Base-by-base conservation (phyloP, 495 filamentous ascomycete species). In the Achaetomiella virescens region DNA sequence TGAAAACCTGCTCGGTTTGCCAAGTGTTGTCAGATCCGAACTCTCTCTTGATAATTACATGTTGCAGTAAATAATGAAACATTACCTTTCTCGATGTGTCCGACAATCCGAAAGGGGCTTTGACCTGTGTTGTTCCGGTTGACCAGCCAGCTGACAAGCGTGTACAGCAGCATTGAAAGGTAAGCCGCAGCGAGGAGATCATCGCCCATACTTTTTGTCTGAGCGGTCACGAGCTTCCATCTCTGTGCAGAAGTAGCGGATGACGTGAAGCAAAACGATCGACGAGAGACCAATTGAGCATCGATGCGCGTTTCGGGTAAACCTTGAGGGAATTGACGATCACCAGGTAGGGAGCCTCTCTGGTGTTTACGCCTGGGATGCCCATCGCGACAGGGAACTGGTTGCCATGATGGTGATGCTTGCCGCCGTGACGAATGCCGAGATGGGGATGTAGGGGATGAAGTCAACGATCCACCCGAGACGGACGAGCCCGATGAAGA, bases 391-490 rank as follows among this genome's bases (percentile, higher is more conserved):
- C 55, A 20, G 70, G 69, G 37, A 71, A 55, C 52, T 72, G 15
- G 64, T 65, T 31, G 65, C 45, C 49, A 64, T 66, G 50, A 72
- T 72, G 17, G 66, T 72, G 52, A 72, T 48, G 50, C 24, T 43
- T 0, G 60, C 60, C 9, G 55, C 50, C 2, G 60, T 62, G 2
- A 59, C 33, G 29, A 62, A 62, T 0, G 60, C 60, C 17, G 60
- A 55, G 55, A 62, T 59, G 40, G 55, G 31, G n/a, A 62, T 53
- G 33, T 59, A 59, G 33, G 69, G 69, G 14, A 72, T 70, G 52
- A 72, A 72, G 53, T 72, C 70, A 11, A 71, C 48, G 22, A 71
- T 61, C 48, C 68, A 71, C 10, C 69, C 70, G 50, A 67, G 48
- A 31, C 70, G 61, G 15, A 70, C 35, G 41, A 71, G 54, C 6